phyloP scores from a whole-genome alignment of 2,329 filamentous ascomycete genomes.

The Diaporthe sp. region DNA sequence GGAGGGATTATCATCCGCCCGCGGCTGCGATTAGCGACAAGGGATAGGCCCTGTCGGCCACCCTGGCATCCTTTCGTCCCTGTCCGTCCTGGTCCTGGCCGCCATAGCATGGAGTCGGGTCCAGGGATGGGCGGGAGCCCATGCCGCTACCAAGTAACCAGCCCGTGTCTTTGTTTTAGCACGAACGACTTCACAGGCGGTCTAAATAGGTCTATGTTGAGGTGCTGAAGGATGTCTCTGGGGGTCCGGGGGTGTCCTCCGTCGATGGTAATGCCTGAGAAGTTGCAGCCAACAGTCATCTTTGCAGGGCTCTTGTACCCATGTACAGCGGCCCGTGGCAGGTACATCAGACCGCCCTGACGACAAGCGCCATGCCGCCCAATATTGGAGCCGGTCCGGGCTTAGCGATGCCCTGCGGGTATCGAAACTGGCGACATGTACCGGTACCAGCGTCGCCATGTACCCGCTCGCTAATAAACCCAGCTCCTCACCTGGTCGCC shows the following conservation, averaged over 20 bases:
- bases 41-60: constrained; percentile 27
- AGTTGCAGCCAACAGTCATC: constrained; percentile 16
- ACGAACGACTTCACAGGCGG: constrained; percentile 43
- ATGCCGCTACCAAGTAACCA: constrained; percentile 36
- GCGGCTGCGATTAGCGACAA: constrained; percentile 40
- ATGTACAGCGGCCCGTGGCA: constrained; percentile 1
- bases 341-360: constrained; percentile 43
- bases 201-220: neutral
- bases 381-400: constrained; percentile 46
- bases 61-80: constrained; percentile 26
- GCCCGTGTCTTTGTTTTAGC: constrained; percentile 49
- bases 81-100: constrained; percentile 35
- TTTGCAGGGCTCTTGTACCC: constrained; percentile 8
- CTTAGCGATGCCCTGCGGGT: constrained; percentile 46
- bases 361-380: constrained; percentile 50
- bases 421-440: constrained; percentile 39
- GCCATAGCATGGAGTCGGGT: constrained; percentile 23
- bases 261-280: constrained; percentile 2
- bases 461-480: constrained; percentile 26
- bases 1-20: constrained; percentile 34
- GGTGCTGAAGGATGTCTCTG: neutral
- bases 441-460: constrained; percentile 23
- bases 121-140: constrained; percentile 42
- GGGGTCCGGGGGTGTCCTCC: neutral
- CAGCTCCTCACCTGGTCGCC: constrained; percentile 20